Evolutionary conservation across 2,329 filamentous ascomycete species (phyloP).

Genomic region (Phoma herbarum): DNA sequence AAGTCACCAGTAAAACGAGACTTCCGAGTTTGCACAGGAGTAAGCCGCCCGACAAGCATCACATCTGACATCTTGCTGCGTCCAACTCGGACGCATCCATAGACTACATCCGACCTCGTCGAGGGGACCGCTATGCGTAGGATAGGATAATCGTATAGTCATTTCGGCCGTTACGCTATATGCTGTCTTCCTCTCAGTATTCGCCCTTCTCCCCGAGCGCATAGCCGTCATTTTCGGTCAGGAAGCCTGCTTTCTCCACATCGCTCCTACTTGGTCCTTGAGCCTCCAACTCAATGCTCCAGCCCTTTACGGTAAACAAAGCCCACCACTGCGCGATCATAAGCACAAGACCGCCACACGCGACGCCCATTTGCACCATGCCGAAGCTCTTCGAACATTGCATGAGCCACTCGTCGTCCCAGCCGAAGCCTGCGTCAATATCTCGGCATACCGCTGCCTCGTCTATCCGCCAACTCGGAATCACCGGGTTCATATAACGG

Average conservation of each 20-base stretch:
- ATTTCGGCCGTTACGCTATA: slow-evolving; percentile 18
- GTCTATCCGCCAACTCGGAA: slow-evolving; percentile 35
- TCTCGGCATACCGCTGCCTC: slow-evolving; percentile 37
- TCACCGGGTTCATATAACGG: slow-evolving; percentile 31
- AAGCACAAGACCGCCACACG: slow-evolving; percentile 34
- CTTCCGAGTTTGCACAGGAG: neutral
- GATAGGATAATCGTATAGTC: slow-evolving; percentile 8
- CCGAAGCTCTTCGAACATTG: slow-evolving; percentile 41
- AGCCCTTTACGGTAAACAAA: slow-evolving; percentile 39
- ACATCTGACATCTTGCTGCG: neutral
- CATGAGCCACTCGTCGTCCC: slow-evolving; percentile 40
- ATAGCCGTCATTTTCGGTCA: slow-evolving; percentile 4
- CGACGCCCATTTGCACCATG: slow-evolving; percentile 34
- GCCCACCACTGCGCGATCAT: slow-evolving; percentile 50
- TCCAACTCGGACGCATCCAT: neutral
- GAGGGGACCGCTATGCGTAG: neutral
- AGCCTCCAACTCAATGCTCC: slow-evolving; percentile 32
- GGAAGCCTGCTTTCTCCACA: slow-evolving; percentile 28
- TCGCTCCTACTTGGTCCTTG: slow-evolving; percentile 17
- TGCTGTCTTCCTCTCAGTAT: slow-evolving; percentile 14
- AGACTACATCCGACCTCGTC: neutral
- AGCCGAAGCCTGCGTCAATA: slow-evolving; percentile 39
- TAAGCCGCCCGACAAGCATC: neutral
- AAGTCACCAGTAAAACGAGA: neutral
- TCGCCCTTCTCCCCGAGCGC: slow-evolving; percentile 18